Base-by-base conservation (phyloP, 2,329 filamentous ascomycete genomes). In the Neopestalotiopsis sp. region DNA sequence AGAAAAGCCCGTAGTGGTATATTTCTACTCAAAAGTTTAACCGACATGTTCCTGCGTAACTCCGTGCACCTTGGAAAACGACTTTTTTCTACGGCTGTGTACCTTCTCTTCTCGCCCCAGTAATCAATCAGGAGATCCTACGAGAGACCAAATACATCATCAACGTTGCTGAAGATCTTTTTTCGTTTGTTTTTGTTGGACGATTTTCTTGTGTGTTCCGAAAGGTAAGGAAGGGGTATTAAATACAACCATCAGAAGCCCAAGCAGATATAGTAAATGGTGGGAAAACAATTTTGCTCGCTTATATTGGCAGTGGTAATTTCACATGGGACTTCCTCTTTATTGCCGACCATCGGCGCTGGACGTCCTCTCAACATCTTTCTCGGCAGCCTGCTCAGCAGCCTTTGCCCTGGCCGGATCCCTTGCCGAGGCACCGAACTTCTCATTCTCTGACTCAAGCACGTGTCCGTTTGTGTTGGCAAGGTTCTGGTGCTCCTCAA, bases 401-500 rank as follows among this genome's bases (percentile, higher is more conserved):
- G 65, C 72, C 60, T 65, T 52, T 61, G 75, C 72, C 67, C 75
- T 75, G 14, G 71, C 73, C 1, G 75, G 75, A 45, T 75, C 76
- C 45, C 76, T 70, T 4, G 69, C 72, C 10, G 76, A 77, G 3
- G 69, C 75, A 49, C 76, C 76, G 1, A 75, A 63, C 72, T 79
- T 78, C 71, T 78, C 77, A 61, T 74, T 73, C 67, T 81, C 80
- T 68, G 75, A 76, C 70, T 83, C 82, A 67, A 83, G 81, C 32
- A 71, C 79, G 78, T 69, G 84, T 72, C 83, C 81, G 80, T 86
- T 84, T 72, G 86, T 88, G 76, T 89, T 86, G 56, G 89, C 83
- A 84, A 92, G 88, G 74, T 90, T 84, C 77, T 88, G 88, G 79
- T 94, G 92, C 78, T 91, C 88, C 69, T 85, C 84, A 73, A 94